Evolutionary conservation across 371 early-diverging fungal species (phyloP).

Genomic region (Coemansia sp.): DNA sequence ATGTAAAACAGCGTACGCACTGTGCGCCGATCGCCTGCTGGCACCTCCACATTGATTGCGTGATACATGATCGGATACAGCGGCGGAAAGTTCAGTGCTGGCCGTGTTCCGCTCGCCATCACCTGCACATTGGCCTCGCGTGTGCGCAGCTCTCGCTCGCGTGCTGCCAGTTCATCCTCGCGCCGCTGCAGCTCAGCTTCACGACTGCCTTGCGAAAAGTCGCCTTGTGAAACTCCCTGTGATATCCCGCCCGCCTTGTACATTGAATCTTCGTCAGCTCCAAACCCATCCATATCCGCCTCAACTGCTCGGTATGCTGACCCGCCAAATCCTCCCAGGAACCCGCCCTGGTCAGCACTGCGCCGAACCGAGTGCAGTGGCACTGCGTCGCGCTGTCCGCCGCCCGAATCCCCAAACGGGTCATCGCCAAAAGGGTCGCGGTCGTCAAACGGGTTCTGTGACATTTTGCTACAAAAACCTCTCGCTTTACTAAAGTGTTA

Average conservation of each 20-base stretch:
- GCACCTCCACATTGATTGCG: constrained; percentile 74
- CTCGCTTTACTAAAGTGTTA: not conserved
- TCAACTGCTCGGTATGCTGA: constrained; percentile 44
- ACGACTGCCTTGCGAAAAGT: constrained; percentile 27
- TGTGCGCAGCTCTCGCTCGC: constrained; percentile 62
- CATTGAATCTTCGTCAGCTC: constrained; percentile 3
- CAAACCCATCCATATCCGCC: constrained; percentile 1
- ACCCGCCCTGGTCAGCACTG: constrained; percentile 36
- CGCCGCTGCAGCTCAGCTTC: constrained; percentile 67
- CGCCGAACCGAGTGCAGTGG: constrained; percentile 34
- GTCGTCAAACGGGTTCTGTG: constrained; percentile 48
- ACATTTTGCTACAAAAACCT: constrained; percentile 15
- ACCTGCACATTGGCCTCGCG: constrained; percentile 55
- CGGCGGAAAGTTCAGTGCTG: constrained; percentile 82
- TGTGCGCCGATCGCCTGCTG: constrained; percentile 62
- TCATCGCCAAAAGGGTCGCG: constrained; percentile 58
- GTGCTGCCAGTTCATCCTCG: constrained; percentile 66
- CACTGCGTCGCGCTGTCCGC: constrained; percentile 19
- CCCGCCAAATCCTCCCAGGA: constrained; percentile 30
- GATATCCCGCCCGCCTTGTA: not conserved
- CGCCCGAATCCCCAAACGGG: constrained; percentile 63
- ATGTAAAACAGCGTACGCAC: constrained; percentile 70
- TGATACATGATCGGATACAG: constrained; percentile 82
- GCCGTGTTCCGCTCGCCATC: constrained; percentile 56
- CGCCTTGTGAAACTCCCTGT: not conserved